These are phyloP conservation scores for Tolypocladium sp. DNA, from an alignment of 2,329 filamentous ascomycete genomes.

Conservation along the genomic window DNA sequence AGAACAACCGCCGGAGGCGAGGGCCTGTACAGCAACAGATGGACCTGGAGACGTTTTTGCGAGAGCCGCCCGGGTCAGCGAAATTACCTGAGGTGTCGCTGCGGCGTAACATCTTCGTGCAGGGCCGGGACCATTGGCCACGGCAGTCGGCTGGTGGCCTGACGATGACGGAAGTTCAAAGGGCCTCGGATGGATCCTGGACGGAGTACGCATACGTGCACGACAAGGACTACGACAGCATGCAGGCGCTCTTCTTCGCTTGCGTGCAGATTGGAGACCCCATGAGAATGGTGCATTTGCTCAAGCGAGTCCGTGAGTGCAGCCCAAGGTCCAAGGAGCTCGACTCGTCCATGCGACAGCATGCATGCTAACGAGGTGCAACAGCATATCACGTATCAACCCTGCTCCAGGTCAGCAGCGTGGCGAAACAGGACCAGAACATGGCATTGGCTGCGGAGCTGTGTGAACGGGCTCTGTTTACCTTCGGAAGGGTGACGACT, in stretches of 20 bases:
- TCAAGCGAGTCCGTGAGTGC: conserved; percentile 35
- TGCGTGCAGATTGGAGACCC: conserved; percentile 80
- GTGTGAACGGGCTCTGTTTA: conserved; percentile 83
- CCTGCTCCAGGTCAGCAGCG: conserved; percentile 85
- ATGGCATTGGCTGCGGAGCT: conserved; percentile 79
- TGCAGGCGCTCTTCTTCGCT: conserved; percentile 68
- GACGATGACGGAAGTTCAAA: conserved; percentile 58
- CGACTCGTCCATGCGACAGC: background rate
- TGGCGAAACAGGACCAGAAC: conserved; percentile 86
- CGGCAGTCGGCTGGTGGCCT: conserved; percentile 69
- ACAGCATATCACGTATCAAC: conserved; percentile 83
- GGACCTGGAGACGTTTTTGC: conserved; percentile 48
- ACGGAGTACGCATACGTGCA: conserved; percentile 70
- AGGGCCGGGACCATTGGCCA: conserved; percentile 84
- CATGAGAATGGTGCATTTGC: conserved; percentile 67
- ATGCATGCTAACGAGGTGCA: background rate
- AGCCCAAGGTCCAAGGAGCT: background rate
- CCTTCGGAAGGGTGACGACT: conserved; percentile 80
- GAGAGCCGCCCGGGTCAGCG: conserved; percentile 43
- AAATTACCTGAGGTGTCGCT: conserved; percentile 63
- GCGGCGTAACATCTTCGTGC: conserved; percentile 73
- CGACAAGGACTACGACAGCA: conserved; percentile 60
- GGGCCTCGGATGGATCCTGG: conserved; percentile 41
- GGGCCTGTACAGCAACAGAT: conserved; percentile 36
- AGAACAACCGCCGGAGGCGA: conserved; percentile 25